Evolutionary conservation across 2,329 filamentous ascomycete species (phyloP).

Genomic region (Lachnum nothofagi): DNA sequence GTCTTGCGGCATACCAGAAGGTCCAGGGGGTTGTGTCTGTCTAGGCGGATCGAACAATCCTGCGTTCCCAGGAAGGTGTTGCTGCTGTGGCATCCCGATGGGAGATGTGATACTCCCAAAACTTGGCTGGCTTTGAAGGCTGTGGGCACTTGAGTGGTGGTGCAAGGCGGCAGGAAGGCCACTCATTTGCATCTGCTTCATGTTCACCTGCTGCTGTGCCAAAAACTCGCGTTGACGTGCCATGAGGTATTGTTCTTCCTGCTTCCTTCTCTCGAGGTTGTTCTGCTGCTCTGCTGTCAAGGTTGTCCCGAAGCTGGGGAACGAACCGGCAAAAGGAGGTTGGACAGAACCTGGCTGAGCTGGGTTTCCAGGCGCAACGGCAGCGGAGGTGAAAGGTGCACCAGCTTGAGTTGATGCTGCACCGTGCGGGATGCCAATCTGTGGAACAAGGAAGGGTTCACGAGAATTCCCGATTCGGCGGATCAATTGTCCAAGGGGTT

Average conservation of each 20-base stretch:
- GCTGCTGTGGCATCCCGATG: conserved; percentile 53
- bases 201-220: conserved; percentile 76
- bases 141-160: conserved; percentile 92
- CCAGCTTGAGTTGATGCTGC: conserved; percentile 50
- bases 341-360: conserved; percentile 61
- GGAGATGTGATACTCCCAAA: conserved; percentile 94
- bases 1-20: conserved; percentile 44
- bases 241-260: conserved; percentile 96
- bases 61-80: conserved; percentile 43
- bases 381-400: conserved; percentile 32
- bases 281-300: conserved; percentile 97
- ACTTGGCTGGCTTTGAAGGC: conserved; percentile 92
- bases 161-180: conserved; percentile 57
- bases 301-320: conserved; percentile 94
- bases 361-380: conserved; percentile 32
- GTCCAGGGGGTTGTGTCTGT: conserved; percentile 37
- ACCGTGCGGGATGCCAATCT: conserved; percentile 91
- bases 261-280: conserved; percentile 89
- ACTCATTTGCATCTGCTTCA: conserved; percentile 64
- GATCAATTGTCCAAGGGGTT: conserved; percentile 90
- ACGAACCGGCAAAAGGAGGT: conserved; percentile 86
- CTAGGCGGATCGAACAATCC: conserved; percentile 64
- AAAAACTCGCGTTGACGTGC: conserved; percentile 92
- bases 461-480: conserved; percentile 93
- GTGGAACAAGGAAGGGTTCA: conserved; percentile 93